Evolutionary conservation across 2,329 filamentous ascomycete species (phyloP), one percentile per base, ranked within the genome.

Genomic region (Fusarium sp.): DNA sequence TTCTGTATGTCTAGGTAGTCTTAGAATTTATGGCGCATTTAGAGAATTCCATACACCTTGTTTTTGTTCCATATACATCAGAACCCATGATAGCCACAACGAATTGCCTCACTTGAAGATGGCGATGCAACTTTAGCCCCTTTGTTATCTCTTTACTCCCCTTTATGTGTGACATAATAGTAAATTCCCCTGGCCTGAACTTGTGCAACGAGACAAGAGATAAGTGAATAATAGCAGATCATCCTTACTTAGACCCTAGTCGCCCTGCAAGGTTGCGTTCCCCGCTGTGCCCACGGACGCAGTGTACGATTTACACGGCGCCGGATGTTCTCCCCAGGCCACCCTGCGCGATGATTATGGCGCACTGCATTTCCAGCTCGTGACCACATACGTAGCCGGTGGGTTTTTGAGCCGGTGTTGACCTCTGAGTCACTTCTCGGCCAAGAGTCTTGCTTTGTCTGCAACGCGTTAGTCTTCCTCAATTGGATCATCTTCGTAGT

Each of bases 401-500:
- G 56, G 44, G 34, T 56, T 56, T 48, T 48, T 52, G 32, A 30
- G 15, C 48, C 51, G 46, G 48, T 25, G 27, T 34, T n/a, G 16
- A 53, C 44, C 16, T 58, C 45, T 61, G 54, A 52, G 59, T 61
- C 59, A 55, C 46, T 43, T 56, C 18, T 41, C 10, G 25, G 16
- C 62, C 46, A 53, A 16, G 15, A 13, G 27, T 53, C 34, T 53
- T 53, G 24, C 49, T 53, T 53, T 57, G 62, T 61, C 38, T 51
- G 56, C 67, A 34, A 61, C 25, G n/a, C 52, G 40, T 29, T 46
- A 69, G 43, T 64, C 65, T 46, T 72, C 76, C 32, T 80, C 79
- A 53, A 80, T 80, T 46, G 78, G 78, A 60, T 80, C 79, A 20
- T 68, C 76, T 16, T 77, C 65, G 54, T 78, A 74, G 59, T 78